phyloP scores from a whole-genome alignment of 345 rosid genomes.

The Camelina neglecta region DNA sequence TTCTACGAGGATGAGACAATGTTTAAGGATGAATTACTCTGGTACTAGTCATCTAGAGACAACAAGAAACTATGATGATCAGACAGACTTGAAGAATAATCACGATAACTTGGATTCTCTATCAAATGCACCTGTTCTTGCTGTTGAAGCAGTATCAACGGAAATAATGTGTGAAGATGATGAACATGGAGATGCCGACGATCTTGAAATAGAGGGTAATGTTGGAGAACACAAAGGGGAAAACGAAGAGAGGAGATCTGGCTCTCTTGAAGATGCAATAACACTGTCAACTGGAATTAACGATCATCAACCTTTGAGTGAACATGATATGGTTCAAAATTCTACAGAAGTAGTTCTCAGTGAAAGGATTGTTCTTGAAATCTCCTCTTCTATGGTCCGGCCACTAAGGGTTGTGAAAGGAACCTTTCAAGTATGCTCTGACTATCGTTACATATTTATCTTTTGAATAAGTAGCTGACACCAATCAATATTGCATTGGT shows the following conservation, averaged over 20 bases:
- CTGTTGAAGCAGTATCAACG: constrained; percentile 74
- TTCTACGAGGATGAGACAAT: constrained; percentile 90
- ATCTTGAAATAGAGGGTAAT: constrained; percentile 49
- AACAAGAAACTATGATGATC: constrained; percentile 70
- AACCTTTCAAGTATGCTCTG: constrained; percentile 79
- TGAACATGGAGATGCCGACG: constrained; percentile 59
- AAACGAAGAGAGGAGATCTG: constrained; percentile 51
- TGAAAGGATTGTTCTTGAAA: constrained; percentile 88
- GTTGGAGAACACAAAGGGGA: constrained; percentile 50
- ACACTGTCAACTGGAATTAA: constrained; percentile 49
- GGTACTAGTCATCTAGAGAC: constrained; percentile 77
- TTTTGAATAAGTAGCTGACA: constrained; percentile 4
- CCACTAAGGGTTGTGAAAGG: constrained; percentile 79
- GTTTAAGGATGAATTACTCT: constrained; percentile 68
- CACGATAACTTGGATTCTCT: constrained; percentile 53
- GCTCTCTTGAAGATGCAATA: constrained; percentile 54
- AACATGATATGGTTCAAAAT: constrained; percentile 54
- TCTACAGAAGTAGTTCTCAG: constrained; percentile 62
- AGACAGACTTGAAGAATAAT: constrained; percentile 45
- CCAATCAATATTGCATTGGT: neutral
- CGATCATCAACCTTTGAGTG: constrained; percentile 59
- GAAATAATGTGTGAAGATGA: constrained; percentile 75
- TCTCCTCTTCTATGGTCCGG: constrained; percentile 87
- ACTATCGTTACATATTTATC: neutral
- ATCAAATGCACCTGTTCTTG: constrained; percentile 63